Evolutionary conservation across 208 protist species (phyloP).

Genomic region (Trichomonas tenax): DNA sequence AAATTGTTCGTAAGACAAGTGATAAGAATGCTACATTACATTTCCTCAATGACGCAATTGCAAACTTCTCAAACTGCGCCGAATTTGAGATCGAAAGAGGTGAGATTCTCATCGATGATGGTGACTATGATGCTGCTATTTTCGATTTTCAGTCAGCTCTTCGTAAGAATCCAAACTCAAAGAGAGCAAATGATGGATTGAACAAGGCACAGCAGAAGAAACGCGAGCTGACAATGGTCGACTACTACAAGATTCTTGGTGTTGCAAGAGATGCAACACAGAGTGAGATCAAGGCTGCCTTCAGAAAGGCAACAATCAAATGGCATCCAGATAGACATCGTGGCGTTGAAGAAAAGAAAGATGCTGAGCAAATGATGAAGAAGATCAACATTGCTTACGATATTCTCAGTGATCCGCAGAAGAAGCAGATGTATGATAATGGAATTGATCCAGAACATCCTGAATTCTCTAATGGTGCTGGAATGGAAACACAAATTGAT

Average conservation of each 20-base stretch:
- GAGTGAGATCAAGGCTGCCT: constrained; percentile 44
- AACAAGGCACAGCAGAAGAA: not conserved
- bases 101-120: not conserved
- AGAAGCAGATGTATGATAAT: constrained; percentile 39
- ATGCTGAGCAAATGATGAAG: not conserved
- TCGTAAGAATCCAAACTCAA: not conserved
- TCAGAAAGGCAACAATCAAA: constrained; percentile 42
- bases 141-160: not conserved
- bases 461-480: not conserved
- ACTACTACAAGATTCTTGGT: constrained; percentile 35
- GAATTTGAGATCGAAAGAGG: not conserved
- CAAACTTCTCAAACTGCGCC: not conserved
- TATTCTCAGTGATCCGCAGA: constrained; percentile 32
- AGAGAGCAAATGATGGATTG: not conserved
- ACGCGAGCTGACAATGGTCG: not conserved
- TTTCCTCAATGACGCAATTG: not conserved
- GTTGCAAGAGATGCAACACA: constrained; percentile 26
- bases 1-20: not conserved
- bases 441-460: constrained; percentile 32
- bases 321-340: constrained; percentile 47
- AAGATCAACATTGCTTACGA: constrained; percentile 36
- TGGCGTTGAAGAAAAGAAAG: not conserved
- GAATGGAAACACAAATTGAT: not conserved
- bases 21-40: not conserved
- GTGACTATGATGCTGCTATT: not conserved